These are phyloP conservation scores for Botrytis hyacinthi DNA, from an alignment of 2,329 filamentous ascomycete species.

Conservation along the genomic window DNA sequence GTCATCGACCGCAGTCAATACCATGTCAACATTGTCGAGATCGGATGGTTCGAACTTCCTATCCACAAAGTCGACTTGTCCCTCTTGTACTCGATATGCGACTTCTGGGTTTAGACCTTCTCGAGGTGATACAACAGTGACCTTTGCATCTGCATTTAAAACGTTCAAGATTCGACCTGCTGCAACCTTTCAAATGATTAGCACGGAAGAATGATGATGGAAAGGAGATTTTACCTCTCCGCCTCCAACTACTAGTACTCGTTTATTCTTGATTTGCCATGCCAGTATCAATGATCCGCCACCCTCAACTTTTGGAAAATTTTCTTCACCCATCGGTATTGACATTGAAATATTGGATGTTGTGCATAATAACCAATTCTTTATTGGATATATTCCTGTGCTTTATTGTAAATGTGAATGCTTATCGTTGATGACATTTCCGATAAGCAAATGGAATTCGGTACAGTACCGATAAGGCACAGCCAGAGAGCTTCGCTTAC, in stretches of 20 bases:
- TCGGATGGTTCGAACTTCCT: conserved; percentile 84
- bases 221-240: conserved; percentile 67
- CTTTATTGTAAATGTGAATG: conserved; percentile 5
- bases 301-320: conserved; percentile 79
- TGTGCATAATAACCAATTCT: conserved; percentile 16
- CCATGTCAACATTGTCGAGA: conserved; percentile 83
- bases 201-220: conserved; percentile 8
- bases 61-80: conserved; percentile 76
- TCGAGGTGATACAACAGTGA: conserved; percentile 79
- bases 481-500: conserved; percentile 18
- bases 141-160: conserved; percentile 89
- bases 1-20: conserved; percentile 90
- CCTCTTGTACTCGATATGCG: conserved; percentile 70
- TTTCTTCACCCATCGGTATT: conserved; percentile 31
- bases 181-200: conserved; percentile 67
- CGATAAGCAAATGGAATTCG: conserved; percentile 13
- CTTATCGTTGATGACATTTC: conserved; percentile 13
- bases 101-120: conserved; percentile 87
- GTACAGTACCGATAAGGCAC: conserved; percentile 11
- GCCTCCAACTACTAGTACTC: conserved; percentile 88
- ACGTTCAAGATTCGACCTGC: conserved; percentile 91
- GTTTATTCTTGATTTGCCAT: conserved; percentile 90
- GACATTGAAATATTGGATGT: conserved; percentile 18
- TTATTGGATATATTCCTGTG: neutral
- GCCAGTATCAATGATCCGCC: conserved; percentile 92